phyloP scores from a whole-genome alignment of 179 eudicot genomes.

The Silene noctiflora region DNA sequence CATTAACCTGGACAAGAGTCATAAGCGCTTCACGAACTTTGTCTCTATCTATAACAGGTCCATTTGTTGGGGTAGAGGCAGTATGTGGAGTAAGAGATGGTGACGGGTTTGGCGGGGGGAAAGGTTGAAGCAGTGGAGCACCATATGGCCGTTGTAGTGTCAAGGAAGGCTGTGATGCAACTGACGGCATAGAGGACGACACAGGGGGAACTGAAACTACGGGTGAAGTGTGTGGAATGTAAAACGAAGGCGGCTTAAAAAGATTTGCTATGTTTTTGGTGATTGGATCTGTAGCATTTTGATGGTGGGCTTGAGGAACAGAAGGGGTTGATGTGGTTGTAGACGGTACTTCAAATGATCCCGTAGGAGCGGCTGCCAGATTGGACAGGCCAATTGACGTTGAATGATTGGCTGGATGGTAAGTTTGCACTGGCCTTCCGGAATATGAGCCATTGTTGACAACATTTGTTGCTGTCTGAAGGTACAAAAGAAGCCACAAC shows the following conservation, averaged over 20 bases:
- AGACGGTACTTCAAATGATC: slow-evolving; percentile 30
- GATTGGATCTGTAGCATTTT: slow-evolving; percentile 37
- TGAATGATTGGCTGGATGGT: slow-evolving; percentile 31
- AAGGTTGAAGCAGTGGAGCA: slow-evolving; percentile 90
- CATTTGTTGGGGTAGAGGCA: slow-evolving; percentile 38
- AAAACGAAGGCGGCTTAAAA: slow-evolving; percentile 70
- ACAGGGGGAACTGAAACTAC: slow-evolving; percentile 37
- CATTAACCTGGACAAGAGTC: slow-evolving; percentile 69
- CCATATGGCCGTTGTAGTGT: slow-evolving; percentile 66
- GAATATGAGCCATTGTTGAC: slow-evolving; percentile 37
- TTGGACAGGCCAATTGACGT: slow-evolving; percentile 17
- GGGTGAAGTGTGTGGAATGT: slow-evolving; percentile 45
- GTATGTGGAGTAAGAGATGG: slow-evolving; percentile 63
- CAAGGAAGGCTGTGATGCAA: slow-evolving; percentile 51
- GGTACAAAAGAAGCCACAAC: slow-evolving; percentile 6
- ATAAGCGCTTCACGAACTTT: slow-evolving; percentile 78
- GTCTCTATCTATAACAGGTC: slow-evolving; percentile 54
- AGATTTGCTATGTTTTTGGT: slow-evolving; percentile 50
- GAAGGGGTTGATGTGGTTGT: slow-evolving; percentile 33
- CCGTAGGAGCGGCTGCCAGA: slow-evolving; percentile 21
- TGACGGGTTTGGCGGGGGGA: slow-evolving; percentile 91
- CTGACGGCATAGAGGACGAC: slow-evolving; percentile 46
- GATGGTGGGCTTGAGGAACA: slow-evolving; percentile 38
- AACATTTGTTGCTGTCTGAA: slow-evolving; percentile 56
- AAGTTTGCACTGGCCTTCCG: slow-evolving; percentile 38